Percentiles rank a stretch among this genome's conserved stretches.
Evolutionary conservation across 1,284 basidiomycete species (phyloP).

Genomic region (Sporisorium exsertum): DNA sequence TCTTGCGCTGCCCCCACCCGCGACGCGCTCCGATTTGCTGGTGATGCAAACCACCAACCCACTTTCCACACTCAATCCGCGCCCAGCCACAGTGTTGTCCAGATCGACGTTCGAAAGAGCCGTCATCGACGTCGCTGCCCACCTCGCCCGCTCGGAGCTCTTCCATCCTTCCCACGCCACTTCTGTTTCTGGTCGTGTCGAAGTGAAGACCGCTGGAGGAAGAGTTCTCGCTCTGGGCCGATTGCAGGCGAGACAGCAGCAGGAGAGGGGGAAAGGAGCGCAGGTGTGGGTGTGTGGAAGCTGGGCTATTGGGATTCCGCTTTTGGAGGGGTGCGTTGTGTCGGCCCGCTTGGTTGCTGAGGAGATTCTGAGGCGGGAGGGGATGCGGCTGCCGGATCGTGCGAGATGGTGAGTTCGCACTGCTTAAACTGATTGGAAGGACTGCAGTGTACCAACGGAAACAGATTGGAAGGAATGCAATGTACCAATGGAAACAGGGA

Average conservation of each 20-base stretch:
- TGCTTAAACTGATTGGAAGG: too few species aligned
- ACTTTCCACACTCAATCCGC: constrained; percentile 33
- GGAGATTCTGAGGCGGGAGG: constrained; percentile 16
- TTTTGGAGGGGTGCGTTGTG: constrained; percentile 41
- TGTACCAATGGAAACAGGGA: neutral
- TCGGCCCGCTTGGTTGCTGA: constrained; percentile 17
- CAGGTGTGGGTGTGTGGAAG: constrained; percentile 30
- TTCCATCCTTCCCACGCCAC: constrained; percentile 8
- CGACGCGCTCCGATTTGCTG: neutral
- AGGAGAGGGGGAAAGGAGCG: neutral
- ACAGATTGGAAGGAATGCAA: neutral
- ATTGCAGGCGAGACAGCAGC: neutral
- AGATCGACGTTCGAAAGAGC: constrained; percentile 55
- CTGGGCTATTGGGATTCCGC: constrained; percentile 32
- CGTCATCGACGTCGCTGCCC: constrained; percentile 40
- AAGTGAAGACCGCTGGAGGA: constrained; percentile 4
- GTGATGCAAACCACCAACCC: constrained; percentile 67
- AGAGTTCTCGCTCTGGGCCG: constrained; percentile 8
- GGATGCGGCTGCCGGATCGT: neutral
- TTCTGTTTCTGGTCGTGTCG: too few species aligned
- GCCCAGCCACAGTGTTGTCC: constrained; percentile 27
- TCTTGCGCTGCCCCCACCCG: constrained; percentile 10
- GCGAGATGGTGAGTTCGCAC: constrained; percentile 13
- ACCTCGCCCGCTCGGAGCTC: constrained; percentile 12
- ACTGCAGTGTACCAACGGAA: too few species aligned